These are phyloP conservation scores for Wallacemonas sp. DNA, from an alignment of 208 protist species.

Conservation along the genomic window DNA sequence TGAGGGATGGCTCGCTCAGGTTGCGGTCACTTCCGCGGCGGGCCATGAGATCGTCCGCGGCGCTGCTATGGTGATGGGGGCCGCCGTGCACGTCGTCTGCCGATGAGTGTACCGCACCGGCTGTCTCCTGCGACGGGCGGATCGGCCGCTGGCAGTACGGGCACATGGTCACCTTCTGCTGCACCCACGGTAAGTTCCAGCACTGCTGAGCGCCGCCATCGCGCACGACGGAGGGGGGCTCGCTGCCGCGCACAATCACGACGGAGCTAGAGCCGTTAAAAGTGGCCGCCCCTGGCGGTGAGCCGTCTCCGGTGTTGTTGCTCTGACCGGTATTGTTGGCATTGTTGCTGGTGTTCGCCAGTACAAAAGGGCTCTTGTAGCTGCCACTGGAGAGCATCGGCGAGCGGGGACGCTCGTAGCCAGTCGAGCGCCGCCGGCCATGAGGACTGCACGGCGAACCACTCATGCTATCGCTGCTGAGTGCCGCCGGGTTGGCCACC, in stretches of 20 bases:
- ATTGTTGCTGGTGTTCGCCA: conserved; percentile 21
- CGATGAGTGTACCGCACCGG: background rate
- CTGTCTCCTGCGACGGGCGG: background rate
- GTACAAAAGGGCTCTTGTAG: conserved; percentile 18
- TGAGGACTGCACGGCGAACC: background rate
- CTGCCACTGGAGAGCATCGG: conserved; percentile 9
- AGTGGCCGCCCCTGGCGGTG: background rate
- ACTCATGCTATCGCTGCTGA: background rate
- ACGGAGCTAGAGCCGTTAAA: background rate
- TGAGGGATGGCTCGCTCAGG: conserved; percentile 11
- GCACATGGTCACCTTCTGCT: conserved; percentile 53
- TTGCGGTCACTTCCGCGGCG: background rate
- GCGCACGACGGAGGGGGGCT: conserved; percentile 6
- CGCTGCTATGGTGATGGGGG: background rate
- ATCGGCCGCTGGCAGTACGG: conserved; percentile 46
- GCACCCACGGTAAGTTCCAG: conserved; percentile 50
- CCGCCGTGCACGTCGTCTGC: background rate
- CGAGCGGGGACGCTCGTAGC: background rate
- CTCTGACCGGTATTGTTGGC: no score
- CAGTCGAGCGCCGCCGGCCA: background rate
- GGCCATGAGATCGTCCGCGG: no score
- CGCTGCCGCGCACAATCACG: conserved; percentile 6
- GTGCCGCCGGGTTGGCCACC: background rate
- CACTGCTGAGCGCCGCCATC: conserved; percentile 24
- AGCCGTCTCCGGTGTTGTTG: conserved; percentile 9